Evolutionary conservation across 208 protist genomes (phyloP).

Genomic region (Vickermania ingenoplastis): DNA sequence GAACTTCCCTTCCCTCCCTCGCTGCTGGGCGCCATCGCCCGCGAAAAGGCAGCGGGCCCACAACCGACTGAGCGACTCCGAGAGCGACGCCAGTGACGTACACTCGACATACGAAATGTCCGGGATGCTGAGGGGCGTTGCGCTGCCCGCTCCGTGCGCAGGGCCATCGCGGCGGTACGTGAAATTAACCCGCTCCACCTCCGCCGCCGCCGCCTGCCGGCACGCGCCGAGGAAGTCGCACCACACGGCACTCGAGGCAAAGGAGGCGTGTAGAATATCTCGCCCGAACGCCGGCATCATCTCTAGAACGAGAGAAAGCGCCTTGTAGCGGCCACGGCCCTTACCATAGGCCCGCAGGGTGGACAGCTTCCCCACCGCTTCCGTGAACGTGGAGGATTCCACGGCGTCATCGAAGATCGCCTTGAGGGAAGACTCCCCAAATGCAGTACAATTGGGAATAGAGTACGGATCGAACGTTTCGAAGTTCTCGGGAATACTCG

Average conservation of each 20-base stretch:
- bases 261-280: conserved; percentile 32
- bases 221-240: conserved; percentile 33
- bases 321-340: conserved; percentile 34
- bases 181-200: conserved; percentile 19
- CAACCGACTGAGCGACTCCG: neutral
- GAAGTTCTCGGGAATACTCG: conserved; percentile 13
- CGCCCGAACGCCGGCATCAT: conserved; percentile 41
- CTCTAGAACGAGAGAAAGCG: conserved; percentile 22
- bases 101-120: neutral
- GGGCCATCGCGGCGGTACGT: conserved; percentile 5
- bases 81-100: neutral
- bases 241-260: conserved; percentile 25
- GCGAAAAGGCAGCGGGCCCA: neutral
- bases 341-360: conserved; percentile 31
- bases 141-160: too few relatives aligned
- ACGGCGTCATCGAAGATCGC: conserved; percentile 28
- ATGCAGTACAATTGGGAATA: conserved; percentile 46
- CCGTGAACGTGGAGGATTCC: conserved; percentile 22
- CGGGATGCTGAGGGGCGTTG: too few relatives aligned
- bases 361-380: conserved; percentile 17
- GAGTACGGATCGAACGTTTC: conserved; percentile 38
- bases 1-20: conserved; percentile 19
- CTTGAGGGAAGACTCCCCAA: conserved; percentile 10
- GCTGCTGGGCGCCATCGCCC: neutral
- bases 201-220: conserved; percentile 14